Conservation (phyloP, 805 yeast genomes). For the Candida chauliodis region DNA sequence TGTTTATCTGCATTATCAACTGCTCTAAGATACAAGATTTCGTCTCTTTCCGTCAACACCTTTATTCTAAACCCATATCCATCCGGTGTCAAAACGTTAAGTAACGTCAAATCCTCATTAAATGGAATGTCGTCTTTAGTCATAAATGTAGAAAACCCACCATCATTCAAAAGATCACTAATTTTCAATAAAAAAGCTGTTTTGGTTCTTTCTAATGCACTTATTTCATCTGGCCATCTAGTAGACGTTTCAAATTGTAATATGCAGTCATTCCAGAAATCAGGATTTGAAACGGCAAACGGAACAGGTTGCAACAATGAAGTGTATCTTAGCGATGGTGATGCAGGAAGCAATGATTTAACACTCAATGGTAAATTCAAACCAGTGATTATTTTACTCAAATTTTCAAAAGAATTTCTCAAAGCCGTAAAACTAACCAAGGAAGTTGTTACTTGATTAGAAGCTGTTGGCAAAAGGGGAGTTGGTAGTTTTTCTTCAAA, state of each 20-base stretch:
- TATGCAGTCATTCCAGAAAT: constrained; percentile 75
- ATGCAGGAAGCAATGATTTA: constrained; percentile 68
- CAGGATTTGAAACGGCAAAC: constrained; percentile 68
- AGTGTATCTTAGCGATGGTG: constrained; percentile 72
- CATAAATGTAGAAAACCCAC: constrained; percentile 53
- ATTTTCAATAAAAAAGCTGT: constrained; percentile 82
- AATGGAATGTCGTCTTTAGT: constrained; percentile 61
- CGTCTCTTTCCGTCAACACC: constrained; percentile 82
- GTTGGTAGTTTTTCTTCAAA: constrained; percentile 55
- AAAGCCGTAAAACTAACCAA: constrained; percentile 28
- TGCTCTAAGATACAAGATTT: constrained; percentile 66
- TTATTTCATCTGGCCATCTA: constrained; percentile 94
- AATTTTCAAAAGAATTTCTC: constrained; percentile 45
- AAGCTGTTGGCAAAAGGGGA: constrained; percentile 57
- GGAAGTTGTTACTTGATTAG: constrained; percentile 47
- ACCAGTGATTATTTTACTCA: constrained; percentile 45
- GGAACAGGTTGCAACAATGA: constrained; percentile 80
- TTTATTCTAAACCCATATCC: constrained; percentile 84
- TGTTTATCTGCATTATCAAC: constrained; percentile 58
- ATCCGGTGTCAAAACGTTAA: constrained; percentile 76
- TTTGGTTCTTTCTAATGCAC: constrained; percentile 83
- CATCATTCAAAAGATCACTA: constrained; percentile 43
- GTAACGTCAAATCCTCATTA: constrained; percentile 52
- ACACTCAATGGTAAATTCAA: constrained; percentile 65
- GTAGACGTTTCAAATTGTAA: constrained; percentile 84